Evolutionary conservation across 176 grass and related monocot species (phyloP), one percentile per base, ranked within the genome.

Genomic region (Hordeum marinum): DNA sequence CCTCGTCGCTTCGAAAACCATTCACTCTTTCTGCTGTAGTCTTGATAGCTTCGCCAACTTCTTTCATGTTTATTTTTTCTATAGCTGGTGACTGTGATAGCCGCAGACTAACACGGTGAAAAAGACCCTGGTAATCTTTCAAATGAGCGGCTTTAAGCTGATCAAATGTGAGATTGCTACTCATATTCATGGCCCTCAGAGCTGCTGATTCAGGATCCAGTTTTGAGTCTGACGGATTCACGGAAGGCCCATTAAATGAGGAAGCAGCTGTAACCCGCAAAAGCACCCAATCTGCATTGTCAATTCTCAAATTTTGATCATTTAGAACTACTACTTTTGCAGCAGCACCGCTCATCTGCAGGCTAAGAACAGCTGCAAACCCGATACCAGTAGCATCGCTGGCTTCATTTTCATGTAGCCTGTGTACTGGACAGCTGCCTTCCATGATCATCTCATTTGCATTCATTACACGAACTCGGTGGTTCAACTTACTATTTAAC

Each of bases 111-210:
- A 97, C 88, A 48, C 86, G 92, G 62, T 90, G 80, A 80, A 97
- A 97, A 52, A 94, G 90, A 48, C 62, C 61, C 77, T 97, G 88
- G 26, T 94, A 97, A 84, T 97, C 92, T 81, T 92, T 67, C 83
- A 92, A 80, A 91, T 97, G 94, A 86, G 89, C 79, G 63, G 90
- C 65, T 82, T 65, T 82, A 46, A 94, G 84, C 64, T 97, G 88
- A 70, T 82, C 9, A 78, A 83, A 87, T 78, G 91, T 79, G 64
- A 87, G 17, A 83, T 85, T 90, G 69, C 23, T 92, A 21, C 65
- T 64, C 25, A 32, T 80, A 34, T 94, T 80, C 75, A 97, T 15
- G 63, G 75, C 85, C 11, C 45, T 77, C 41, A 83, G 54, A 57
- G 90, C 83, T 77, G 46, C 50, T 37, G 85, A 85, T 70, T 79